A percentile compares a stretch with the other conserved stretches of the same genome.
These are phyloP conservation scores for Fistulina hepatica DNA, from an alignment of 1,284 basidiomycete genomes.

Conservation along the genomic window DNA sequence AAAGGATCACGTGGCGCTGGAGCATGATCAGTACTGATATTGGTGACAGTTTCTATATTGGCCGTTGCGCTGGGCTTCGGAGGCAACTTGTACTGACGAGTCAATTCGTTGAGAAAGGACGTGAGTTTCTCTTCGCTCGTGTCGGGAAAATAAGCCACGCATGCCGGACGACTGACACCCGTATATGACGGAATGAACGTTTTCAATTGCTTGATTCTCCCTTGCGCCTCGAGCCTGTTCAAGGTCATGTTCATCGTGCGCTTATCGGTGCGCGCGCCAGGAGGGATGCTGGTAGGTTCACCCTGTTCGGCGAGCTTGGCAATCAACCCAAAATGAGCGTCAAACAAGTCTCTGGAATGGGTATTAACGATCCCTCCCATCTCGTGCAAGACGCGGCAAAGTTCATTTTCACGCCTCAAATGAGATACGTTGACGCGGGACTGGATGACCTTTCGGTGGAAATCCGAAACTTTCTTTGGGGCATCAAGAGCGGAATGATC, in stretches of 20 bases:
- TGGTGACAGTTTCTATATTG: background rate
- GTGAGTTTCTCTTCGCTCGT: constrained; percentile 39
- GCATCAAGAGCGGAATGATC: too few relatives aligned
- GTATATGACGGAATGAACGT: constrained; percentile 37
- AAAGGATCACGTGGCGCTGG: constrained; percentile 23
- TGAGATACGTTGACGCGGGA: constrained; percentile 55
- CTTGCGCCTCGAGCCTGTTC: background rate
- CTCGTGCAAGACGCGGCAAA: constrained; percentile 49
- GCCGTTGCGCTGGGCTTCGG: constrained; percentile 15
- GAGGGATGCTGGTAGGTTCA: constrained; percentile 54
- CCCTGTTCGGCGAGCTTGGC: constrained; percentile 42
- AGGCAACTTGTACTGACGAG: constrained; percentile 26
- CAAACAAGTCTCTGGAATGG: constrained; percentile 56
- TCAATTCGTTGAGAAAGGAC: constrained; percentile 40
- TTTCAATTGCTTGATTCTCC: background rate
- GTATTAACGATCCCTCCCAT: constrained; percentile 55
- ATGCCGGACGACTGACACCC: constrained; percentile 41
- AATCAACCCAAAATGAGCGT: constrained; percentile 49
- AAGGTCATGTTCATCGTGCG: constrained; percentile 51
- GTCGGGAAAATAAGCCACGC: constrained; percentile 50
- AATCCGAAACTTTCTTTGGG: too few relatives aligned
- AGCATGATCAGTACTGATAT: constrained; percentile 27
- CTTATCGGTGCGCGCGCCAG: constrained; percentile 61
- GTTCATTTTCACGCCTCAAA: constrained; percentile 66
- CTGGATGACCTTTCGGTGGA: too few relatives aligned